Percentiles rank a stretch among this genome's conserved stretches.
phyloP scores from a whole-genome alignment of 805 yeast species.

The Scheffersomyces coipomensis region DNA sequence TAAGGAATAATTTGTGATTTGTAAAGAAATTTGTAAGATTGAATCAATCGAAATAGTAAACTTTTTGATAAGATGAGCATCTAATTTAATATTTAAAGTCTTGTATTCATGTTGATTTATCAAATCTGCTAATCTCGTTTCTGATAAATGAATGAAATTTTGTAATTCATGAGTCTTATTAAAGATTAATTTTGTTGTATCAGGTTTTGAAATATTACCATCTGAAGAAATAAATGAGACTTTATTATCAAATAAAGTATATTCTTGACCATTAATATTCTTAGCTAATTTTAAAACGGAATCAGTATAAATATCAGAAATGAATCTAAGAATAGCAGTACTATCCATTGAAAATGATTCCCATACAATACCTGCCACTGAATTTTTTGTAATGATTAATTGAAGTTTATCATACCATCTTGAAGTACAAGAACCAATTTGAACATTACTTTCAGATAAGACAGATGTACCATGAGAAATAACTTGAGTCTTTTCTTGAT shows the following conservation, averaged over 20 bases:
- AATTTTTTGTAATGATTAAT: conserved; percentile 50
- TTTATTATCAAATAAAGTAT: conserved; percentile 48
- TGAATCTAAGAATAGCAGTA: conserved; percentile 55
- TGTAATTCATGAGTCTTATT: conserved; percentile 44
- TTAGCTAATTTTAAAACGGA: conserved; percentile 55
- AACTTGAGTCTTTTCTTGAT: conserved; percentile 47
- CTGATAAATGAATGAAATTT: conserved; percentile 52
- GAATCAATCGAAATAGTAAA: conserved; percentile 49
- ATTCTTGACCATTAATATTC: conserved; percentile 56
- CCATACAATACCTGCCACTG: conserved; percentile 61
- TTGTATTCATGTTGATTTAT: conserved; percentile 58
- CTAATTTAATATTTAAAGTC: conserved; percentile 36
- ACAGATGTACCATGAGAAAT: conserved; percentile 53
- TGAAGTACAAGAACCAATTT: conserved; percentile 56
- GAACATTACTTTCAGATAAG: conserved; percentile 44
- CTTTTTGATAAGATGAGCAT: conserved; percentile 34
- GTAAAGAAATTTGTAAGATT: conserved; percentile 50
- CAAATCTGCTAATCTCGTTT: conserved; percentile 56
- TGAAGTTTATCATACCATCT: conserved; percentile 62
- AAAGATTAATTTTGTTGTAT: conserved; percentile 27
- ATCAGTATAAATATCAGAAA: conserved; percentile 59
- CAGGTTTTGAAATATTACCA: conserved; percentile 36
- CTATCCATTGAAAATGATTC: conserved; percentile 59
- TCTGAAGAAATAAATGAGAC: conserved; percentile 37
- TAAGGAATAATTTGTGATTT: conserved; percentile 53